Evolutionary conservation across 129 eudicot species (phyloP), one percentile per base, ranked within the genome.

Genomic region (Rutidosis leptorrhynchoides): DNA sequence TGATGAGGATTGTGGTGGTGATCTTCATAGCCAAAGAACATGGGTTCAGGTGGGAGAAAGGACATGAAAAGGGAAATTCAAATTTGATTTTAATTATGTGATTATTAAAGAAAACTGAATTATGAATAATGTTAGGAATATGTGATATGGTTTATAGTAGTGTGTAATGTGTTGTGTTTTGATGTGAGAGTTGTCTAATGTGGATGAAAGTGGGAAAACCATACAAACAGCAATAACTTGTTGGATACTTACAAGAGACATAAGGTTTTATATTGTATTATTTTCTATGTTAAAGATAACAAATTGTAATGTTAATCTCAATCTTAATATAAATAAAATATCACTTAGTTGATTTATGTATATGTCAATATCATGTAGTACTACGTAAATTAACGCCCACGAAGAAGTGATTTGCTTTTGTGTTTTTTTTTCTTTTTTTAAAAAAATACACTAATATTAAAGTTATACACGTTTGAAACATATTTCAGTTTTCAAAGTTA

Each of bases 11-110:
- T 29, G 43, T 62, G 74, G 65, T 27, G 53, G 28, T 43, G 62
- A 74, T 74, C 73, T 74, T 74, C 79, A 67, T 75, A 67, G 69
- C 74, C 79, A 52, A 58, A 75, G 74, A 67, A 58, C 74, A 59
- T 75, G 63, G 74, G 69, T 75, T 75, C 74, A 71, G 81, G 77
- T 65, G 69, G 73, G 63, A 58, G 69, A 68, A 67, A 75, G 66
- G 79, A 75, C 79, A 75, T 75, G 69, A 37, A 67, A 58, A 32
- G 32, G 53, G 53, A 32, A 48, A 30, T 40, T n/a, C n/a, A n/a
- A n/a, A n/a, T n/a, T n/a, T n/a, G n/a, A n/a, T n/a, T n/a, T n/a
- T 40, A 11, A 6, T 11, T 65, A 16, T 65, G 51, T 24, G 58
- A 24, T 43, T 8, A 17, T 10, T 65, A 24, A 12, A 27, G 51